Conservation (phyloP, 2,329 filamentous ascomycete species). For the Trichoderma breve region DNA sequence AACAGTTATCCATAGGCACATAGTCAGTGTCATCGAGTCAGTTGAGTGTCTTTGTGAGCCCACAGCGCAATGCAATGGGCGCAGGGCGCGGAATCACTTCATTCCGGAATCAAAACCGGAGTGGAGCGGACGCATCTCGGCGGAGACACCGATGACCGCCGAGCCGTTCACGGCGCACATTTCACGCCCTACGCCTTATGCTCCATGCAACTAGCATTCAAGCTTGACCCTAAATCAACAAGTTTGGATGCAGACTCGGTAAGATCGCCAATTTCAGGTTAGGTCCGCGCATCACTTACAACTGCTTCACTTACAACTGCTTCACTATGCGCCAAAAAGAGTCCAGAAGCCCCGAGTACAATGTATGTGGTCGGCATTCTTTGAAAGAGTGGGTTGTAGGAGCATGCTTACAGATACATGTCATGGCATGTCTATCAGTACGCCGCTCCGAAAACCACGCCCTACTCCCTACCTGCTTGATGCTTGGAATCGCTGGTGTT, state of each 20-base stretch:
- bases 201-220: neutral
- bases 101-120: neutral
- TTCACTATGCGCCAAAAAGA: neutral
- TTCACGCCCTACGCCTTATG: neutral
- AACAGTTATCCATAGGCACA: neutral
- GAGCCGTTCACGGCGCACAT: neutral
- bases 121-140: neutral
- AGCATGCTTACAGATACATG: neutral
- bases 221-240: neutral
- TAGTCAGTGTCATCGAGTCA: neutral
- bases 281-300: neutral
- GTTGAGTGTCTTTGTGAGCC: neutral
- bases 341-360: neutral
- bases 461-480: neutral
- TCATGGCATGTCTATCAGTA: neutral
- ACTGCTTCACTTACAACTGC: neutral
- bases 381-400: neutral
- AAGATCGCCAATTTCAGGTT: neutral
- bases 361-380: neutral
- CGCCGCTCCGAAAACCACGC: neutral
- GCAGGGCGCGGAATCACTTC: neutral
- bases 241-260: neutral
- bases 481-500: neutral
- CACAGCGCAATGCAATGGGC: neutral
- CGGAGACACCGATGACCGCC: neutral